Conservation (phyloP, 495 filamentous ascomycete genomes). For the Penicillium angulare region DNA sequence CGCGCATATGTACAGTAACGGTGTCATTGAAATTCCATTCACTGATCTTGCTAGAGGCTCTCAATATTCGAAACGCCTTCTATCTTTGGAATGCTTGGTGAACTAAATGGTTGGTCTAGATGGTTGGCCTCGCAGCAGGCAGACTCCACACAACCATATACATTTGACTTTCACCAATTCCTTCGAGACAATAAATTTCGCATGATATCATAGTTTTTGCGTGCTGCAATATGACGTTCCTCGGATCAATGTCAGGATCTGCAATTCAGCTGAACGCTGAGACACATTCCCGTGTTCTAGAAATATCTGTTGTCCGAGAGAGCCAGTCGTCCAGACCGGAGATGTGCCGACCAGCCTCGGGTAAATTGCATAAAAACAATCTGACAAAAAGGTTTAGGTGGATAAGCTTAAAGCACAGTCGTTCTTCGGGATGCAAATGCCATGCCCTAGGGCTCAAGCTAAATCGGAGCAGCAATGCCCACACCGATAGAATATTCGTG, state of each 20-base stretch:
- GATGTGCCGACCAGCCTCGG: conserved; percentile 1
- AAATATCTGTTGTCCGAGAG: not conserved
- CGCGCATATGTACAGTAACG: too few relatives aligned
- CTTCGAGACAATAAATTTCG: not conserved
- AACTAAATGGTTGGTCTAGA: too few relatives aligned
- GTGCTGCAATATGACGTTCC: not conserved
- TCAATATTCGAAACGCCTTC: too few relatives aligned
- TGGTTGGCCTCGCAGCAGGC: too few relatives aligned
- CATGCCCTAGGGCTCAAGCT: not conserved
- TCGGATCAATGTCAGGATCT: not conserved
- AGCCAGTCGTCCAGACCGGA: not conserved
- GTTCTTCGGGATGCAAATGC: not conserved
- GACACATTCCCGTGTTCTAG: not conserved
- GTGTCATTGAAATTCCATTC: too few relatives aligned
- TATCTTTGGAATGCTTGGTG: too few relatives aligned
- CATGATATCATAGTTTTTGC: not conserved
- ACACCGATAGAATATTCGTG: not conserved
- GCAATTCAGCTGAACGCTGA: not conserved
- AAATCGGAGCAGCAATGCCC: too few relatives aligned
- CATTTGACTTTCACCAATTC: not conserved
- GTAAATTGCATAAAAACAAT: not conserved
- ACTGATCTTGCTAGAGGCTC: too few relatives aligned
- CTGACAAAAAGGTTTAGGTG: not conserved
- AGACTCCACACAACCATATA: not conserved
- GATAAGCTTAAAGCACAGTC: not conserved